Evolutionary conservation across 2,329 filamentous ascomycete genomes (phyloP).

Genomic region (Elsinoe ampelina): DNA sequence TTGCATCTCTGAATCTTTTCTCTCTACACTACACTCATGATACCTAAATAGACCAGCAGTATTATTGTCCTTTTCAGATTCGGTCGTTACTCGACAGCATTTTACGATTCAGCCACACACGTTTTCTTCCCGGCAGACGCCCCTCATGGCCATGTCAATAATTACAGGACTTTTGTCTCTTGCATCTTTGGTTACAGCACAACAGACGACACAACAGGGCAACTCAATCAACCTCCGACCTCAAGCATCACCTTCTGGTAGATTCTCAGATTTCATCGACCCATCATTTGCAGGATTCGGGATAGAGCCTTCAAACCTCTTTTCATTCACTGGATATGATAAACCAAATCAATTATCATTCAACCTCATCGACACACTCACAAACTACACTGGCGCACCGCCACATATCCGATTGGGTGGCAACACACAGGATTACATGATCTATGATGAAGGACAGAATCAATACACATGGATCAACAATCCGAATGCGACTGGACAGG

Average conservation of each 20-base stretch:
- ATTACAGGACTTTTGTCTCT: background rate
- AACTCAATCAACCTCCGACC: background rate
- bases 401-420: constrained; percentile 43
- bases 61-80: background rate
- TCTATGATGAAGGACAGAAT: constrained; percentile 32
- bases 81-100: background rate
- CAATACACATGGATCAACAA: constrained; percentile 28
- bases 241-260: background rate
- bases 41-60: background rate
- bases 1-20: background rate
- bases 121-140: background rate
- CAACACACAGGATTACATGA: constrained; percentile 44
- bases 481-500: constrained; percentile 31
- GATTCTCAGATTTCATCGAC: constrained; percentile 24
- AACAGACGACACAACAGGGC: background rate
- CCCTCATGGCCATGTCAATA: background rate
- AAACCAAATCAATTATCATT: constrained; percentile 36
- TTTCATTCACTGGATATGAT: constrained; percentile 40
- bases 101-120: background rate
- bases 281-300: constrained; percentile 43
- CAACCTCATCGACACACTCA: constrained; percentile 42
- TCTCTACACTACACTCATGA: background rate
- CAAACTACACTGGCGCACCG: constrained; percentile 40
- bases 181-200: background rate
- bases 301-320: constrained; percentile 45